These are phyloP conservation scores for Volvox carteri DNA, from an alignment of 163 green algal genomes.

Conservation along the genomic window DNA sequence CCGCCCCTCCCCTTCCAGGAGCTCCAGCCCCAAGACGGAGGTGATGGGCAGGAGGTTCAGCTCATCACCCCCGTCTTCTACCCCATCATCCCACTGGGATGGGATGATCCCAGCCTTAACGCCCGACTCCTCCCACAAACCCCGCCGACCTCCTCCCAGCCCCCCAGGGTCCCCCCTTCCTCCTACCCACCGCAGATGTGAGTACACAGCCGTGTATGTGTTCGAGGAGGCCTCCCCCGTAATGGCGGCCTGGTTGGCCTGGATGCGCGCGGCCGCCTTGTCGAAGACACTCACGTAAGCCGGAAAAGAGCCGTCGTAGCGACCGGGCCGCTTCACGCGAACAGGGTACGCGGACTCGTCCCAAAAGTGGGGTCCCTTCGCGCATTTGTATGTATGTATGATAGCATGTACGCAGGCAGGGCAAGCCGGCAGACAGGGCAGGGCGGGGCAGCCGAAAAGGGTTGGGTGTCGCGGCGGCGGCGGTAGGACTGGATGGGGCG, in stretches of 20 bases:
- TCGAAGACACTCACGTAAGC: constrained; percentile 66
- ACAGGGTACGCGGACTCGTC: constrained; percentile 70
- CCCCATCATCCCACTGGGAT: too few species aligned
- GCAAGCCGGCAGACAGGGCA: constrained; percentile 8
- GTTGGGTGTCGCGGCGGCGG: not conserved
- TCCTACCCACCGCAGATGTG: constrained; percentile 63
- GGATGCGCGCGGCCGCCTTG: constrained; percentile 56
- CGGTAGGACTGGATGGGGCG: too few species aligned
- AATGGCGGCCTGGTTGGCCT: constrained; percentile 49
- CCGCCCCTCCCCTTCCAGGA: too few species aligned
- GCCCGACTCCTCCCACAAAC: too few species aligned
- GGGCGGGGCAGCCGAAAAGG: not conserved
- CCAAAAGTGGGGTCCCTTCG: constrained; percentile 79
- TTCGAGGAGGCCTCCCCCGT: constrained; percentile 77
- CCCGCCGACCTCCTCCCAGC: too few species aligned
- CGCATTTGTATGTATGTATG: too few species aligned
- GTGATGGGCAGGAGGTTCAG: too few species aligned
- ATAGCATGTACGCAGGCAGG: too few species aligned
- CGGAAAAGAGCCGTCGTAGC: constrained; percentile 73
- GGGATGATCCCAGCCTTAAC: too few species aligned
- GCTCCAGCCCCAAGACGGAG: too few species aligned
- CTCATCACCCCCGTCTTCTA: too few species aligned
- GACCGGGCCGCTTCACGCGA: constrained; percentile 27
- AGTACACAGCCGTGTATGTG: constrained; percentile 72
- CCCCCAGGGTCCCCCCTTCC: too few species aligned